These are phyloP conservation scores for Jatropha multifida DNA, from an alignment of 441 rosid genomes.

Conservation along the genomic window DNA sequence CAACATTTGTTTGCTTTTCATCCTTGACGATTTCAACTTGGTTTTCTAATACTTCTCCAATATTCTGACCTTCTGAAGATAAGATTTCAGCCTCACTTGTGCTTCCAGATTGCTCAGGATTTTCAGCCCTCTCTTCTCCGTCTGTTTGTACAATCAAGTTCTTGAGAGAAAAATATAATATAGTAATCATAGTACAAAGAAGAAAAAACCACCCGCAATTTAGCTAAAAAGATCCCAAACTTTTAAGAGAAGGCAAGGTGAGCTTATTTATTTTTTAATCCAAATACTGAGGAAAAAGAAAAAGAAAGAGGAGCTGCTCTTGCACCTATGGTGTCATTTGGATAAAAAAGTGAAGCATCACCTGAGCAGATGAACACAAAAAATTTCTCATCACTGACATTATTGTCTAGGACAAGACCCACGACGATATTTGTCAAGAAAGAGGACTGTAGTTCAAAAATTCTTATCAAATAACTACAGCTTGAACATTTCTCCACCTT, in stretches of 20 bases:
- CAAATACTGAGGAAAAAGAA: no score
- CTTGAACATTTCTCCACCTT: background rate
- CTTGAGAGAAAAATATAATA: conserved; percentile 13
- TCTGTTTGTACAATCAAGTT: conserved; percentile 24
- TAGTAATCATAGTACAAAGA: background rate
- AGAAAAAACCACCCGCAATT: background rate
- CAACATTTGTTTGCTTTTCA: conserved; percentile 37
- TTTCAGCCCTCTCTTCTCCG: conserved; percentile 37
- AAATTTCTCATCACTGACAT: background rate
- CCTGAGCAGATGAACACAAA: background rate
- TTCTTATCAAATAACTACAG: background rate
- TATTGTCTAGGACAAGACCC: background rate
- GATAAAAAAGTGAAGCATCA: background rate
- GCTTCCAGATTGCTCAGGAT: conserved; percentile 32
- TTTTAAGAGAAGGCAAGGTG: no score
- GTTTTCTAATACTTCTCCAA: conserved; percentile 26
- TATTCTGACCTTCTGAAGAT: conserved; percentile 37
- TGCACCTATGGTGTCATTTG: background rate
- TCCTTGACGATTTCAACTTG: background rate
- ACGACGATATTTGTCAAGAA: background rate
- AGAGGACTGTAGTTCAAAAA: background rate
- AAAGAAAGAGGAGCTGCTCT: background rate
- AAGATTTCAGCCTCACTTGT: conserved; percentile 32
- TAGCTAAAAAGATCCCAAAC: no score
- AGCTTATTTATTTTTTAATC: no score